These are phyloP conservation scores for Diaporthe velutina DNA, from an alignment of 2,329 filamentous ascomycete species.

Conservation along the genomic window DNA sequence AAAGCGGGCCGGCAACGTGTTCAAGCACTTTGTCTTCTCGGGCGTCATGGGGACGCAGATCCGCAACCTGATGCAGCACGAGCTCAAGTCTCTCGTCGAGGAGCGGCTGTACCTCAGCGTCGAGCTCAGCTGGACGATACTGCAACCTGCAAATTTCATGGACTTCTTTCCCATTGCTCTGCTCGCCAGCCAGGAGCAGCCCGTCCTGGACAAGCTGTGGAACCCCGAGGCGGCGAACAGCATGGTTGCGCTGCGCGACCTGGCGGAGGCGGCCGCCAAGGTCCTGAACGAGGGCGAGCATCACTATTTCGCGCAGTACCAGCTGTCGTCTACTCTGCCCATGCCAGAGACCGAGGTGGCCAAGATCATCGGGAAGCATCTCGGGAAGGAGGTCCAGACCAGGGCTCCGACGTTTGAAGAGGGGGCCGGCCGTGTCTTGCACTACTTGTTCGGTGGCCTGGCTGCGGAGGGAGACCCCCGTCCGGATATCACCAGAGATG, in stretches of 20 bases:
- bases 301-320: constrained; percentile 42
- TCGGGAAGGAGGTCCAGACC: constrained; percentile 10
- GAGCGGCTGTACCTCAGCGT: constrained; percentile 51
- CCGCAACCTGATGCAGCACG: constrained; percentile 52
- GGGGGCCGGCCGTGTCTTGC: background rate
- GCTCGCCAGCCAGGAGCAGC: constrained; percentile 23
- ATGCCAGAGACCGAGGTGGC: constrained; percentile 36
- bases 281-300: constrained; percentile 40
- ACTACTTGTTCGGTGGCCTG: background rate
- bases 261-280: constrained; percentile 41
- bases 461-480: constrained; percentile 32
- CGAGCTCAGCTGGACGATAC: constrained; percentile 49
- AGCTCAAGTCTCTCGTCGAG: constrained; percentile 51
- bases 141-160: constrained; percentile 52
- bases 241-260: constrained; percentile 39
- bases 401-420: background rate
- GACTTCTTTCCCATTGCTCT: constrained; percentile 42
- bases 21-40: constrained; percentile 52
- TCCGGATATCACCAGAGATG: constrained; percentile 41
- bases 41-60: constrained; percentile 50
- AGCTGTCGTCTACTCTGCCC: constrained; percentile 39
- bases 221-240: constrained; percentile 36
- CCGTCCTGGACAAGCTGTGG: constrained; percentile 26
- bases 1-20: constrained; percentile 39
- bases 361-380: constrained; percentile 24